Percentiles rank a stretch among this genome's conserved stretches.
Evolutionary conservation across 441 rosid species (phyloP).

Genomic region (Pelargonium australe): DNA sequence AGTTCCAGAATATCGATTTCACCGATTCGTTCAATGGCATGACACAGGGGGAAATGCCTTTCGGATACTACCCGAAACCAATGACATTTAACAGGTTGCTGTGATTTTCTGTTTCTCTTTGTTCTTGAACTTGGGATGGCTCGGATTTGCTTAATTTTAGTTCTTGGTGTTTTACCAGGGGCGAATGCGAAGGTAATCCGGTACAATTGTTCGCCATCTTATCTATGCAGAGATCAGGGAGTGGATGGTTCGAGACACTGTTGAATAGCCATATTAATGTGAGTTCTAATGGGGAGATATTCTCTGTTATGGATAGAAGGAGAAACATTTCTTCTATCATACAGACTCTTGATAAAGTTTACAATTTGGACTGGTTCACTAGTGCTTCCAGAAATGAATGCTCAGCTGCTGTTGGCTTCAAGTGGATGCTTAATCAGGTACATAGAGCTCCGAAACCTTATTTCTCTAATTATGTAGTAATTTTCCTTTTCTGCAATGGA

Average conservation of each 20-base stretch:
- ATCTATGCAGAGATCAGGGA: slow-evolving; percentile 96
- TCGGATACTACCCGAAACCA: slow-evolving; percentile 67
- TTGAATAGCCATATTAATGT: slow-evolving; percentile 78
- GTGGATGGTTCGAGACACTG: slow-evolving; percentile 96
- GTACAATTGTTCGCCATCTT: slow-evolving; percentile 77
- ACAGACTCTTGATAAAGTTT: slow-evolving; percentile 63
- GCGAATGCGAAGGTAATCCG: slow-evolving; percentile 68
- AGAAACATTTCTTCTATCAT: slow-evolving; percentile 53
- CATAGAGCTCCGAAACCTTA: not conserved
- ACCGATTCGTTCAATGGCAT: slow-evolving; percentile 23
- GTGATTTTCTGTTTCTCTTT: not conserved
- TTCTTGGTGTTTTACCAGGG: slow-evolving; percentile 32
- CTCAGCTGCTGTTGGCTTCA: slow-evolving; percentile 92
- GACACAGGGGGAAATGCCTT: slow-evolving; percentile 24
- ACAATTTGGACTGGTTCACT: slow-evolving; percentile 75
- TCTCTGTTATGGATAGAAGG: slow-evolving; percentile 56
- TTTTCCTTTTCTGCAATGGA: not conserved
- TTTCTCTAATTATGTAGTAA: not conserved
- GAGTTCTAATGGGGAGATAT: slow-evolving; percentile 93
- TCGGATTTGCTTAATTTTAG: slow-evolving; percentile 5
- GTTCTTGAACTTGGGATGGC: slow-evolving; percentile 3
- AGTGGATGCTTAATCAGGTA: slow-evolving; percentile 99
- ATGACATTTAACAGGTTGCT: slow-evolving; percentile 67
- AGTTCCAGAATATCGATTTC: slow-evolving; percentile 36
- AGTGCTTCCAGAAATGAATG: slow-evolving; percentile 96